Percentiles rank a stretch among this genome's conserved stretches.
Conservation (phyloP, 352 stramenopile species). For the Phytophthora pseudosyringae region DNA sequence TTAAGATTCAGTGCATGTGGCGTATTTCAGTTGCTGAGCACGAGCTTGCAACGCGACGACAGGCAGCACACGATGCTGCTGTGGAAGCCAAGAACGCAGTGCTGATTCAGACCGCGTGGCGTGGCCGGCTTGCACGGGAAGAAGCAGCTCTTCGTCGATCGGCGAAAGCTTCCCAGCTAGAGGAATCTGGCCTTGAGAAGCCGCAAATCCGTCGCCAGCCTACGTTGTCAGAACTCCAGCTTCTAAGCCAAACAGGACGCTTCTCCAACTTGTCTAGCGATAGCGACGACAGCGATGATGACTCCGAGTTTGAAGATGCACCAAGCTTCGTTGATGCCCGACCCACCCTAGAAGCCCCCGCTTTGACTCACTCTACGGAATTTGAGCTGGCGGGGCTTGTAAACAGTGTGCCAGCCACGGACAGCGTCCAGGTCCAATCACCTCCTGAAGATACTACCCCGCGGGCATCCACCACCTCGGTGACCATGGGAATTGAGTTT, state of each 20-base stretch:
- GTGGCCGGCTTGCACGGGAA: slow-evolving; percentile 15
- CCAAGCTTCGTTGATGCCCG: slow-evolving; percentile 25
- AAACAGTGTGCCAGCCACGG: slow-evolving; percentile 4
- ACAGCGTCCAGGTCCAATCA: slow-evolving; percentile 6
- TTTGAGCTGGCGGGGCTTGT: neutral
- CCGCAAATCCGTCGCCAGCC: slow-evolving; percentile 32
- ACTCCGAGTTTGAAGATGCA: slow-evolving; percentile 40
- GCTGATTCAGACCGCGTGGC: slow-evolving; percentile 29
- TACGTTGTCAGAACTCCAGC: slow-evolving; percentile 52
- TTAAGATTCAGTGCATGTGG: slow-evolving; percentile 39
- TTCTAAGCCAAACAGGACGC: slow-evolving; percentile 52
- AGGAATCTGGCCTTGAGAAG: slow-evolving; percentile 5
- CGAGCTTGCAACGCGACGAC: slow-evolving; percentile 5
- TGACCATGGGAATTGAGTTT: slow-evolving; percentile 22
- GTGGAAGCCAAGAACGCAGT: slow-evolving; percentile 16
- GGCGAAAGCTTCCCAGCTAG: neutral
- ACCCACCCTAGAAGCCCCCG: neutral
- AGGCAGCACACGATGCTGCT: slow-evolving; percentile 8
- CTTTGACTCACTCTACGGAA: neutral
- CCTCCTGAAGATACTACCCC: slow-evolving; percentile 2
- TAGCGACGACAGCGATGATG: slow-evolving; percentile 50
- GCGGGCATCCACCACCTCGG: slow-evolving; percentile 13
- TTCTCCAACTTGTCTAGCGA: slow-evolving; percentile 50
- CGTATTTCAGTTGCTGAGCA: neutral
- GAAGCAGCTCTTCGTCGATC: slow-evolving; percentile 13